Evolutionary conservation across 768 basidiomycete genomes (phyloP).

Genomic region (Leccinum variicolor): DNA sequence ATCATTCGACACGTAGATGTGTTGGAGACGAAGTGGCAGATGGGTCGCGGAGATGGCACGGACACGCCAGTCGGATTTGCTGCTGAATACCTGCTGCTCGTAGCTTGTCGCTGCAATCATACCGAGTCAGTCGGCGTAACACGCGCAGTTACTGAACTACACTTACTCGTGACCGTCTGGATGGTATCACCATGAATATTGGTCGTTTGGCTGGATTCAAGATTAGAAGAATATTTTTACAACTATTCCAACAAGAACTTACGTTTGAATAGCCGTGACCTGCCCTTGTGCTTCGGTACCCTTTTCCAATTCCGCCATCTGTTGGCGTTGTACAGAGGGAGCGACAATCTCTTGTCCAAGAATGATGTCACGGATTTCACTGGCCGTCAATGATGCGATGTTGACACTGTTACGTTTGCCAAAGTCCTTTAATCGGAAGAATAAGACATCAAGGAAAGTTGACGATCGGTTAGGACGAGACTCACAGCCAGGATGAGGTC

Average conservation of each 20-base stretch:
- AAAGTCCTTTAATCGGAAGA: constrained; percentile 62
- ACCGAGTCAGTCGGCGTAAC: constrained; percentile 1
- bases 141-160: neutral
- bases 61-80: constrained; percentile 99
- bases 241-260: constrained; percentile 19
- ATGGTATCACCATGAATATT: constrained; percentile 97
- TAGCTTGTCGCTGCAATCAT: constrained; percentile 77
- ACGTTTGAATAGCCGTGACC: constrained; percentile 94
- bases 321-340: constrained; percentile 93
- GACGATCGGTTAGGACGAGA: neutral
- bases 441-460: constrained; percentile 11
- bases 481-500: constrained; percentile 87
- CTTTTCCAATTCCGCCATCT: constrained; percentile 99
- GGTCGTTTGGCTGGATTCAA: constrained; percentile 71
- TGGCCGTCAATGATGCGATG: constrained; percentile 93
- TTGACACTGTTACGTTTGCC: constrained; percentile 99
- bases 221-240: constrained; percentile 4
- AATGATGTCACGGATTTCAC: constrained; percentile 97
- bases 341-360: constrained; percentile 98
- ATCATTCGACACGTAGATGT: constrained; percentile 99
- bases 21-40: constrained; percentile 91
- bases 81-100: constrained; percentile 97
- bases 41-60: constrained; percentile 98
- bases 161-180: constrained; percentile 87
- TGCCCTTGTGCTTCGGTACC: constrained; percentile 91